These are phyloP conservation scores for Trametes pubescens DNA, from an alignment of 1,284 basidiomycete species.

Conservation along the genomic window DNA sequence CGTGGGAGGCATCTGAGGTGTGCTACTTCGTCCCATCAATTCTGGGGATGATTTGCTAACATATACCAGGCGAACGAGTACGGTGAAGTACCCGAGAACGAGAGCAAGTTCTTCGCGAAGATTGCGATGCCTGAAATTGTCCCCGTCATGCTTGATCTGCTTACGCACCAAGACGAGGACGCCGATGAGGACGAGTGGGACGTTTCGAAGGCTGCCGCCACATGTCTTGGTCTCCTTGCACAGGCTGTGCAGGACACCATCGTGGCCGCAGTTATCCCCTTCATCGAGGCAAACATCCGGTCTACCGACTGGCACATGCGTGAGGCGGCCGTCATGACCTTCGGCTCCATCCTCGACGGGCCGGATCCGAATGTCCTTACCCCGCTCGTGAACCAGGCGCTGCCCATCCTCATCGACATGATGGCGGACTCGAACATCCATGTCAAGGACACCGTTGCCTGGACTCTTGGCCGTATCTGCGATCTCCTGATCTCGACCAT, in stretches of 20 bases:
- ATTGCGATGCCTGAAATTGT: conserved; percentile 95
- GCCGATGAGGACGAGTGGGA: conserved; percentile 99
- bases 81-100: conserved; percentile 88
- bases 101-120: conserved; percentile 93
- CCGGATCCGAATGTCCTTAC: conserved; percentile 89
- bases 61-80: conserved; percentile 81
- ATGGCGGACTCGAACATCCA: conserved; percentile 87
- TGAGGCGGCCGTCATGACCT: conserved; percentile 98
- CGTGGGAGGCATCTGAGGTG: conserved; percentile 93
- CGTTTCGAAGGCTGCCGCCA: conserved; percentile 97
- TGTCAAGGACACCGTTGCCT: conserved; percentile 97
- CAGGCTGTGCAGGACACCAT: conserved; percentile 92
- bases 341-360: conserved; percentile 97
- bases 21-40: conserved; percentile 29
- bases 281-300: conserved; percentile 97
- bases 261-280: conserved; percentile 94
- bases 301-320: conserved; percentile 92
- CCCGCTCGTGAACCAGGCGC: conserved; percentile 93
- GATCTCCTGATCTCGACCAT: conserved; percentile 90
- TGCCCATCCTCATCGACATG: conserved; percentile 96
- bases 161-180: conserved; percentile 96
- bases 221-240: conserved; percentile 90
- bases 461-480: conserved; percentile 97
- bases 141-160: conserved; percentile 89
- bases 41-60: conserved; percentile 15